These are phyloP conservation scores for Pleurotus platypus DNA, from an alignment of 768 basidiomycete species.

Conservation along the genomic window DNA sequence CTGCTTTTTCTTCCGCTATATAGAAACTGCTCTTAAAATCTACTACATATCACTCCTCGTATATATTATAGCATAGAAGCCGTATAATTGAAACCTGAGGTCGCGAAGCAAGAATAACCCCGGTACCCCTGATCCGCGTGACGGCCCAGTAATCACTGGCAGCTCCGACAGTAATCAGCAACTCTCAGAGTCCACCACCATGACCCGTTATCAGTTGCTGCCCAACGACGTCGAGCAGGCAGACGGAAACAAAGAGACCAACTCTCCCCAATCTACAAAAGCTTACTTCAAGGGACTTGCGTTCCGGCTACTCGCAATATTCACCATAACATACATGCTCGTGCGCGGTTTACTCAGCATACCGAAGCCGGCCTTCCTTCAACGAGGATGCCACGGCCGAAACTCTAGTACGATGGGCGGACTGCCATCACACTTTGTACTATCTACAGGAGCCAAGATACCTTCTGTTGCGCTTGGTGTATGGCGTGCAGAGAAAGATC, in stretches of 20 bases:
- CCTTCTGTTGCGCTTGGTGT: constrained; percentile 67
- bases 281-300: background rate
- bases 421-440: constrained; percentile 47
- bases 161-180: too few relatives aligned
- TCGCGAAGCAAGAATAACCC: too few relatives aligned
- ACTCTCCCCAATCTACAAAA: background rate
- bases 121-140: too few relatives aligned
- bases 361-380: background rate
- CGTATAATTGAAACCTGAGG: too few relatives aligned
- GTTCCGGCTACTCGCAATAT: background rate
- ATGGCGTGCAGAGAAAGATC: constrained; percentile 52
- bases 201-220: background rate
- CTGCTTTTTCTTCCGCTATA: background rate
- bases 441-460: constrained; percentile 67
- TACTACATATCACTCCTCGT: too few relatives aligned
- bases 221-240: background rate
- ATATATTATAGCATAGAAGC: too few relatives aligned
- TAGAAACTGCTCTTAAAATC: too few relatives aligned
- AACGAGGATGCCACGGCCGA: constrained; percentile 5
- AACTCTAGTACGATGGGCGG: background rate
- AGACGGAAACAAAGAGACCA: background rate
- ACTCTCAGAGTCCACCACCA: too few relatives aligned
- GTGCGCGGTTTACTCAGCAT: background rate
- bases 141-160: too few relatives aligned
- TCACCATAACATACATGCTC: constrained; percentile 1